Percentiles rank a stretch among this genome's conserved stretches.
phyloP scores from a whole-genome alignment of 768 basidiomycete genomes.

The Trametes maxima region DNA sequence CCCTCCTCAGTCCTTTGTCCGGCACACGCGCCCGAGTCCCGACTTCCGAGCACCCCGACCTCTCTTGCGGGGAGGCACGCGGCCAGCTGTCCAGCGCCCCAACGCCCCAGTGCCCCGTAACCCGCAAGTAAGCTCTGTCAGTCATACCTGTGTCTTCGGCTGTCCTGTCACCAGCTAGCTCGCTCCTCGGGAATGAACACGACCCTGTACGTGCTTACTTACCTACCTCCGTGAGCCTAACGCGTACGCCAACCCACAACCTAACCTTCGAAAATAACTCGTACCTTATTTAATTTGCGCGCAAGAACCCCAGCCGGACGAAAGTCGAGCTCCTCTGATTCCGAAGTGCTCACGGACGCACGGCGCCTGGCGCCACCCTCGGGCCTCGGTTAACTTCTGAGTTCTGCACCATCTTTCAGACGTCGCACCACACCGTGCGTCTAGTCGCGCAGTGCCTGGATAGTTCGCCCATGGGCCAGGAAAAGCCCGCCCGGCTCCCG shows the following conservation, averaged over 20 bases:
- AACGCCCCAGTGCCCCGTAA: not conserved
- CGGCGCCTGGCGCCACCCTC: too few relatives aligned
- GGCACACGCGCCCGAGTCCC: not conserved
- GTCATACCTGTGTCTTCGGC: not conserved
- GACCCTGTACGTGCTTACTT: not conserved
- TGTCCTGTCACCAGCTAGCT: not conserved
- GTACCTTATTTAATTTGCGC: too few relatives aligned
- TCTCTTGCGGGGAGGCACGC: not conserved
- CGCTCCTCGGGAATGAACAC: slow-evolving; percentile 1
- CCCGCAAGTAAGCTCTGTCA: not conserved
- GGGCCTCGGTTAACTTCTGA: too few relatives aligned
- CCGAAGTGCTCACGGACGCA: too few relatives aligned
- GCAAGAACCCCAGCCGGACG: too few relatives aligned
- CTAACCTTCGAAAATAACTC: not conserved
- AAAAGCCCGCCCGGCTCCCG: not conserved
- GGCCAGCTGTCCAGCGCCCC: too few relatives aligned
- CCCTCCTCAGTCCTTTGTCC: not conserved
- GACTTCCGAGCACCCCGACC: slow-evolving; percentile 1
- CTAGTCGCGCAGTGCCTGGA: too few relatives aligned
- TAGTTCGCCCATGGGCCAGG: not conserved
- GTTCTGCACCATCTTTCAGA: too few relatives aligned
- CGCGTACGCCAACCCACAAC: not conserved
- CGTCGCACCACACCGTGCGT: too few relatives aligned
- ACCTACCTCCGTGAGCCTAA: not conserved
- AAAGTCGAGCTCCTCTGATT: too few relatives aligned